phyloP scores from a whole-genome alignment of 176 grass and related monocot species.

The Phoenix roebelenii region DNA sequence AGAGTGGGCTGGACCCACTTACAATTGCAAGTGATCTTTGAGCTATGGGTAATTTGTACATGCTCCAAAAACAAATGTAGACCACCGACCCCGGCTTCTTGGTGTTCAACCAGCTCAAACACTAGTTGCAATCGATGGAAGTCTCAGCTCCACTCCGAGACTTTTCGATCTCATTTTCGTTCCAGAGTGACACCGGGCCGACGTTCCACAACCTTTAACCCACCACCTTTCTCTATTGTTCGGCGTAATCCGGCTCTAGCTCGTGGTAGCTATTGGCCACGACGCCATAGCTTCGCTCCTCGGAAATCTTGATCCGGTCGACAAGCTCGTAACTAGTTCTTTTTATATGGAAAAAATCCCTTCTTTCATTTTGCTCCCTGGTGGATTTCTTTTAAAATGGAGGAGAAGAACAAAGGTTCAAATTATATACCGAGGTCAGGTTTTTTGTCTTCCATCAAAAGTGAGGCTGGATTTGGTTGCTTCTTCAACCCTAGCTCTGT shows the following conservation, averaged over 20 bases:
- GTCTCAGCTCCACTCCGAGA: constrained; percentile 9
- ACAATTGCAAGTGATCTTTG: no score
- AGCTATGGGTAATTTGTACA: constrained; percentile 29
- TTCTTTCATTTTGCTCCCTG: no score
- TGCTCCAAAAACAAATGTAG: constrained; percentile 27
- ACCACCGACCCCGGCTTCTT: constrained; percentile 18
- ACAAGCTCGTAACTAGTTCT: neutral
- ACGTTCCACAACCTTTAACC: constrained; percentile 28
- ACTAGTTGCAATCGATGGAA: constrained; percentile 16
- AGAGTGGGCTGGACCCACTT: no score
- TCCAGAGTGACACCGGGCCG: constrained; percentile 9
- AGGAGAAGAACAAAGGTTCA: no score
- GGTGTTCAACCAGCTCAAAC: constrained; percentile 17
- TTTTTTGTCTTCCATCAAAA: no score
- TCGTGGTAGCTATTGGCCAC: constrained; percentile 31
- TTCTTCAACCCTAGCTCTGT: no score
- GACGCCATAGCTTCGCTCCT: constrained; percentile 13
- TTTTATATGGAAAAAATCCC: no score
- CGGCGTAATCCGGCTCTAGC: constrained; percentile 23
- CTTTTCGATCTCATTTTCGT: constrained; percentile 1
- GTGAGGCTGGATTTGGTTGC: no score
- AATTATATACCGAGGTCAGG: no score
- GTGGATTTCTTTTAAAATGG: no score
- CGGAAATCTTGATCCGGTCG: constrained; percentile 15
- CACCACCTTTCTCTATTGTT: constrained; percentile 7